Base-by-base conservation (phyloP, 2,329 filamentous ascomycete genomes). In the Eutypella sp. region DNA sequence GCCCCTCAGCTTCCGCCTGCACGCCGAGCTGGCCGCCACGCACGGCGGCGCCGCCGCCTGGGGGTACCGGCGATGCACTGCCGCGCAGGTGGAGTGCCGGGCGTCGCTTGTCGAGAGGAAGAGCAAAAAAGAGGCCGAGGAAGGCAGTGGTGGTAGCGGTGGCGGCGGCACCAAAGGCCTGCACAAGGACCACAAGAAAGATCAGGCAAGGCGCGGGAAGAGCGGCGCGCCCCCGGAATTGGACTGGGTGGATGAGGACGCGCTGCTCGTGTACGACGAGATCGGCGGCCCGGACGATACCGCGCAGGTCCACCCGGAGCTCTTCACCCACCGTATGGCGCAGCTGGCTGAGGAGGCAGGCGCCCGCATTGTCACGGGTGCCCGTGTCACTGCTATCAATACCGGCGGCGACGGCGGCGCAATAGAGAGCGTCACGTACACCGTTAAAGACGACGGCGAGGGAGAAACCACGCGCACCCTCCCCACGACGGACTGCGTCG, bases 221-320 rank as follows among this genome's bases (percentile, higher is more conserved):
- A 56, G 52, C 23, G 62, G 61, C 25, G 63, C 53, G 9, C 64
- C 87, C 0, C 63, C 75, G 33, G 85, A 88, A 52, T 66, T 90
- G 20, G 83, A 89, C 59, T 91, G 87, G 87, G 66, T 90, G 11
- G 75, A 79, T 48, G 47, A 42, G 62, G 74, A 29, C 62, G 72
- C 27, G 55, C 84, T 48, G 64, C 66, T 36, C 33, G 57, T 52
- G 2, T 65, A 65, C 46, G 59, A 66, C 6, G 52, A 46, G n/a
- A 65, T 66, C 51, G 63, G 62, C 15, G 81, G 83, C 0, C 71
- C 71, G 1, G 57, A 64, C 5, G 79, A 83, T 44, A 90, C 87
- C 1, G 86, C 87, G 0, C 87, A 91, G 64, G 85, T 91, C 1
- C 87, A 91, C 57, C 87, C 87, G 0, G 87, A 82, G 55, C 78